These are phyloP conservation scores for Chytriomyces sp. DNA, from an alignment of 192 early-diverging fungal genomes.

Conservation along the genomic window DNA sequence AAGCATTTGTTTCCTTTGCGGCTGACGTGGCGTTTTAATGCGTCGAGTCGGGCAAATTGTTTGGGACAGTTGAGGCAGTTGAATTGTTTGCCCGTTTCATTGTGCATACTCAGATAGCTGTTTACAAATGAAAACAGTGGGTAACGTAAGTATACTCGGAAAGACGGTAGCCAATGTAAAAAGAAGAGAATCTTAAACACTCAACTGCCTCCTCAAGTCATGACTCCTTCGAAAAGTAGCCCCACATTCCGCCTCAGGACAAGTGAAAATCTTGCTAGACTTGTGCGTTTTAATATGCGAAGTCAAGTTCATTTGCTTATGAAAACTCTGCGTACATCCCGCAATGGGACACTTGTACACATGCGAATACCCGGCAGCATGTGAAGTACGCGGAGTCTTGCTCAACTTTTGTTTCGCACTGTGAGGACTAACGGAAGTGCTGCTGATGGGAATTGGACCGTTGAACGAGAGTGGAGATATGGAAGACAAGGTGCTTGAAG, in stretches of 20 bases:
- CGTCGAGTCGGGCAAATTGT: slow-evolving; percentile 57
- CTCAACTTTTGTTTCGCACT: not conserved
- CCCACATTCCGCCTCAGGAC: slow-evolving; percentile 45
- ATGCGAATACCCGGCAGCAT: not conserved
- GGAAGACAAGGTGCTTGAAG: not conserved
- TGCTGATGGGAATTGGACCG: not conserved
- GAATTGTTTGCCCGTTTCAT: slow-evolving; percentile 53
- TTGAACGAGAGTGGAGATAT: not conserved
- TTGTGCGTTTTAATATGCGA: slow-evolving; percentile 59
- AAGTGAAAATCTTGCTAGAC: slow-evolving; percentile 49
- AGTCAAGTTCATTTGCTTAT: slow-evolving; percentile 46
- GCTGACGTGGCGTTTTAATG: slow-evolving; percentile 49
- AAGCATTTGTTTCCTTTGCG: slow-evolving; percentile 46
- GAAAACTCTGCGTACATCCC: slow-evolving; percentile 53
- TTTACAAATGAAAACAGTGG: no score
- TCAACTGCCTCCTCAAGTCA: slow-evolving; percentile 57
- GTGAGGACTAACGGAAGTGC: not conserved
- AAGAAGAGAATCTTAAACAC: no score
- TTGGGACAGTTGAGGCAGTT: slow-evolving; percentile 56
- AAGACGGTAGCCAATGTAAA: no score
- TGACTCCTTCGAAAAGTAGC: slow-evolving; percentile 56
- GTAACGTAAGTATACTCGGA: no score
- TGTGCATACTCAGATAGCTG: slow-evolving; percentile 47
- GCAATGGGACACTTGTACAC: slow-evolving; percentile 9
- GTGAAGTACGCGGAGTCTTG: not conserved